These are phyloP conservation scores for Ramaria sp. DNA, from an alignment of 768 basidiomycete species.

Conservation along the genomic window DNA sequence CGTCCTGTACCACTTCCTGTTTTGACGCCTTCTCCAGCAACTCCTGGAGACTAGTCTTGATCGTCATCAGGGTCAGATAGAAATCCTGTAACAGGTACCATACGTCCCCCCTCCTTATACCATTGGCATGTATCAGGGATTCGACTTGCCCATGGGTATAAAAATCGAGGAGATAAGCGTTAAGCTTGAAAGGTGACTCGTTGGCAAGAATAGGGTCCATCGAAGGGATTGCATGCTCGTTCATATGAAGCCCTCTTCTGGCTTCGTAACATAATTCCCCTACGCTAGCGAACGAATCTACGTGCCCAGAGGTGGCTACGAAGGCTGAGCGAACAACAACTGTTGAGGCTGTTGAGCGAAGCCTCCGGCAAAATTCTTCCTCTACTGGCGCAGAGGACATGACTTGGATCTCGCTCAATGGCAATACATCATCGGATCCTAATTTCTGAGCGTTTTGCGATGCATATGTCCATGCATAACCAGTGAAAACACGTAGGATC, in stretches of 20 bases:
- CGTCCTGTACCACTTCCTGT: constrained; percentile 12
- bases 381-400: constrained; percentile 17
- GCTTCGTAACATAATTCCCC: constrained; percentile 41
- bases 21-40: constrained; percentile 22
- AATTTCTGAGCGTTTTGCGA: constrained; percentile 26
- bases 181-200: constrained; percentile 28
- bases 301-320: constrained; percentile 58
- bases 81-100: constrained; percentile 59
- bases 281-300: too few species aligned
- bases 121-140: constrained; percentile 40
- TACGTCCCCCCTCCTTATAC: constrained; percentile 48
- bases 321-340: constrained; percentile 45
- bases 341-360: constrained; percentile 27
- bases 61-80: constrained; percentile 33
- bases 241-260: constrained; percentile 42
- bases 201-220: constrained; percentile 20
- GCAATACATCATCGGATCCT: constrained; percentile 35
- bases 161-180: constrained; percentile 62
- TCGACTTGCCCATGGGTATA: constrained; percentile 50
- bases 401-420: constrained; percentile 34
- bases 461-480: constrained; percentile 43
- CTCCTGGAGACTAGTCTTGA: constrained; percentile 39
- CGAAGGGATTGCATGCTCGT: constrained; percentile 51
- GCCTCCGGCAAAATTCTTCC: constrained; percentile 24
- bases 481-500: constrained; percentile 39